phyloP scores from a whole-genome alignment of 345 rosid species.

The Acer saccharum region DNA sequence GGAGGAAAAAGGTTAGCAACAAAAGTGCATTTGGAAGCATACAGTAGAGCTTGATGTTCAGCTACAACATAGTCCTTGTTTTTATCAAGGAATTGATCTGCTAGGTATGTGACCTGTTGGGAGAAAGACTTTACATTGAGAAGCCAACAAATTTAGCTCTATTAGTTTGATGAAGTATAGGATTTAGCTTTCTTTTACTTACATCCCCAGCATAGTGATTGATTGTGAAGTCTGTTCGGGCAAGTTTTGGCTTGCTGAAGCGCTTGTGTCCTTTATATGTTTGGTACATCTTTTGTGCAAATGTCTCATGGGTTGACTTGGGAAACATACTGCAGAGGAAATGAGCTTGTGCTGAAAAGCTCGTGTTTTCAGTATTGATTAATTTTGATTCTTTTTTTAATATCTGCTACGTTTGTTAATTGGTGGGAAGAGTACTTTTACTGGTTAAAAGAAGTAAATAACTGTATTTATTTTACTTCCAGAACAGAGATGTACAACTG shows the following conservation, averaged over 20 bases:
- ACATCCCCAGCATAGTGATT: constrained; percentile 85
- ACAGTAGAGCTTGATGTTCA: constrained; percentile 72
- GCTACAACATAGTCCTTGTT: constrained; percentile 81
- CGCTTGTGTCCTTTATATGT: constrained; percentile 73
- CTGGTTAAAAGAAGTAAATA: background rate
- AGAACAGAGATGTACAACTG: background rate
- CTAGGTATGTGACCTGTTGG: constrained; percentile 62
- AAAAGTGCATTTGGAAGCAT: constrained; percentile 63
- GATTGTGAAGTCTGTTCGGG: constrained; percentile 72
- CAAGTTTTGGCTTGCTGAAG: constrained; percentile 74
- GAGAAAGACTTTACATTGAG: constrained; percentile 21
- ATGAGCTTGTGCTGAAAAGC: background rate
- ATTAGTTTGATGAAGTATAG: constrained; percentile 12
- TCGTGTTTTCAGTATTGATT: background rate
- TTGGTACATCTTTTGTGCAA: constrained; percentile 79
- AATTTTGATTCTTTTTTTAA: background rate
- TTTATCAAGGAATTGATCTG: constrained; percentile 75
- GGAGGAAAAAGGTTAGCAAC: constrained; percentile 77
- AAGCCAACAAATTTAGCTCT: constrained; percentile 19
- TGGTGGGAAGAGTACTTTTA: background rate
- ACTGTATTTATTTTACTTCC: background rate
- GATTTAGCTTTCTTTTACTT: constrained; percentile 21
- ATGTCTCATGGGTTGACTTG: constrained; percentile 81
- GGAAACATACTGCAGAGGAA: constrained; percentile 72
- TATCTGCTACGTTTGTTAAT: background rate